Percentiles rank a stretch among this genome's conserved stretches.
These are phyloP conservation scores for Xylariaceae sp. DNA, from an alignment of 2,329 filamentous ascomycete genomes.

Conservation along the genomic window DNA sequence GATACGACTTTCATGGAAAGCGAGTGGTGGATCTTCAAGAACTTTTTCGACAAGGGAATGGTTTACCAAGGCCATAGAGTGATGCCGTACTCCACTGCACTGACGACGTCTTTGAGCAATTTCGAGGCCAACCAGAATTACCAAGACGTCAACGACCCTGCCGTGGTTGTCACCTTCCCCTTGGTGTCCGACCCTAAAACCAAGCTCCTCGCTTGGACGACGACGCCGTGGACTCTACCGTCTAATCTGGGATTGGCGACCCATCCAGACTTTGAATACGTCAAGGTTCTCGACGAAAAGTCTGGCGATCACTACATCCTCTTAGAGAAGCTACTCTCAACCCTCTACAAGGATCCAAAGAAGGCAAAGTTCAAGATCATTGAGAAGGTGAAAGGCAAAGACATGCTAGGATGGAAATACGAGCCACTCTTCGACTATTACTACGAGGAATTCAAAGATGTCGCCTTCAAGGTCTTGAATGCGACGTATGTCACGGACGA, in stretches of 20 bases:
- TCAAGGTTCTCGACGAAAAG: conserved; percentile 80
- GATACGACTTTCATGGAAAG: conserved; percentile 94
- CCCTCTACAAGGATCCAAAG: conserved; percentile 90
- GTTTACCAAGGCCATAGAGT: conserved; percentile 90
- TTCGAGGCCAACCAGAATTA: conserved; percentile 95
- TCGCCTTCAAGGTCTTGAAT: conserved; percentile 76
- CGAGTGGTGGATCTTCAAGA: conserved; percentile 95
- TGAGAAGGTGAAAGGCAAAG: conserved; percentile 73
- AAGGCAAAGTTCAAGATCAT: conserved; percentile 89
- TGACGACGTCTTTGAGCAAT: conserved; percentile 86
- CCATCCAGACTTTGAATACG: conserved; percentile 79
- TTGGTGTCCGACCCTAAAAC: conserved; percentile 73
- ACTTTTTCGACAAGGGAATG: conserved; percentile 81
- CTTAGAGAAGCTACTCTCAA: conserved; percentile 74
- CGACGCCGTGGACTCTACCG: conserved; percentile 80
- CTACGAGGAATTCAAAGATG: conserved; percentile 80
- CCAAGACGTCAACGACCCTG: conserved; percentile 86
- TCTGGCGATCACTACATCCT: conserved; percentile 82
- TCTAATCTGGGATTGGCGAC: conserved; percentile 75
- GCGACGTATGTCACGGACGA: conserved; percentile 84
- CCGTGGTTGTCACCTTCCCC: conserved; percentile 84
- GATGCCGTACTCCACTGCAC: conserved; percentile 90
- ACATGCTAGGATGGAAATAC: conserved; percentile 87
- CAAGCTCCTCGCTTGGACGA: conserved; percentile 80
- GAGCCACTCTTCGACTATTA: conserved; percentile 88